A percentile compares a stretch with the other conserved stretches of the same genome.
Conservation (phyloP, 495 filamentous ascomycete species). For the Penicillium cinerascens region DNA sequence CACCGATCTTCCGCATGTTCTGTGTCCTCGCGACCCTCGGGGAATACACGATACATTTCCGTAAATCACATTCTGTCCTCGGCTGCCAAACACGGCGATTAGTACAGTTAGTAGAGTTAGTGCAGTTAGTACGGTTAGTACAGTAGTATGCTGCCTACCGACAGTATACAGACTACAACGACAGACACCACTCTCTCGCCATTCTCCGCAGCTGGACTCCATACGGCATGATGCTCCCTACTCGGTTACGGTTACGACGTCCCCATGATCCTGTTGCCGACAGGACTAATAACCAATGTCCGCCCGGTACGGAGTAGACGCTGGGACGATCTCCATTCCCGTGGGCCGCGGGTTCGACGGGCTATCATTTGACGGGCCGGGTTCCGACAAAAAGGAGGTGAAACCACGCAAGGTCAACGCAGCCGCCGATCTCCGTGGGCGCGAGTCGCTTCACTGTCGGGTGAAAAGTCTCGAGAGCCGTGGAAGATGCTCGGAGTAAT, state of each 20-base stretch:
- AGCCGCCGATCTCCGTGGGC: constrained; percentile 26
- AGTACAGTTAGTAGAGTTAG: no score
- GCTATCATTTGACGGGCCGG: constrained; percentile 23
- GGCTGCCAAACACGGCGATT: no score
- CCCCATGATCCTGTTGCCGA: no score
- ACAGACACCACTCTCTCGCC: not conserved
- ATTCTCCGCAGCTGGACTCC: not conserved
- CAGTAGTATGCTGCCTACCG: no score
- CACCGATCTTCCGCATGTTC: not conserved
- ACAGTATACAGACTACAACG: no score
- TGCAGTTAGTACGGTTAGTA: no score
- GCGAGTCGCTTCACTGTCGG: not conserved
- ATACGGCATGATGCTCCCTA: no score
- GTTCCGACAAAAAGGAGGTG: constrained; percentile 23
- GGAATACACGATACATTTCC: not conserved
- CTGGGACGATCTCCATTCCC: constrained; percentile 36
- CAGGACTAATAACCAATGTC: not conserved
- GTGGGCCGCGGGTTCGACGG: constrained; percentile 21
- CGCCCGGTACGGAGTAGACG: constrained; percentile 1
- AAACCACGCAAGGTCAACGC: constrained; percentile 28
- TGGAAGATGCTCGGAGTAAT: not conserved
- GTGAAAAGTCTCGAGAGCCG: not conserved
- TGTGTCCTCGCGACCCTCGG: not conserved
- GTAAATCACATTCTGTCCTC: not conserved
- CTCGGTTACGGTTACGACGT: not conserved